Base-by-base conservation (phyloP, 176 grass and related monocot species). In the Eleusine coracana region DNA sequence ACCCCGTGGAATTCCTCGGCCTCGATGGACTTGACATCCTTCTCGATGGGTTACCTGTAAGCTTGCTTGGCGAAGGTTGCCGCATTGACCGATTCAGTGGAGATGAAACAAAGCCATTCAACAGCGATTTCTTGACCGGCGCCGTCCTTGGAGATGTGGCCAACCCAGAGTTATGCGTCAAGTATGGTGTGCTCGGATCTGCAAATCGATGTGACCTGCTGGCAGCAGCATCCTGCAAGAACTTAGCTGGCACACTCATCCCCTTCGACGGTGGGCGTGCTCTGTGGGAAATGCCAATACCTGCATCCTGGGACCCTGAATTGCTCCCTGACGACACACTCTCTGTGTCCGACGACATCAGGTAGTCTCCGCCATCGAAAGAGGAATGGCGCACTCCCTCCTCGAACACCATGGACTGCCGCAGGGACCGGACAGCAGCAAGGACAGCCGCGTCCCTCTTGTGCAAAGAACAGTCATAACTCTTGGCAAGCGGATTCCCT, bases 291-390 rank as follows among this genome's bases (percentile, higher is more conserved):
- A 81, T 48, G 34, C 81, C 84, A 21, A 89, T 80, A 7, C 83
- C 73, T 7, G 91, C 75, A 34, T 88, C 93, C 76, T 89, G 67
- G 7, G 89, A 94, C 49, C 89, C 88, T 2, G 89, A 92, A 90
- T 92, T 94, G 89, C 92, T 92, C 65, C 78, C 96, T 39, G 96
- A 96, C 1, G 96, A 96, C 42, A 88, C 84, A 36, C 93, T 99
- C 82, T 99, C 96, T 0, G 96, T 93, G 46, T 99, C 93, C 0
- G 90, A 98, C 0, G 95, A 95, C 77, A 91, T 88, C 52, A 91
- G 70, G 55, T 88, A 88, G 46, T 93, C 84, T 7, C 75, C 81
- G 16, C 71, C 66, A n/a, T 90, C 90, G 7, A 91, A 95, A 0
- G 95, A 95, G 28, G 79, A 75, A 5, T 56, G 69, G 7, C 86